Percentiles rank a stretch among this genome's conserved stretches.
Evolutionary conservation across 1,284 basidiomycete species (phyloP).

Genomic region (Coniferiporia weirii): DNA sequence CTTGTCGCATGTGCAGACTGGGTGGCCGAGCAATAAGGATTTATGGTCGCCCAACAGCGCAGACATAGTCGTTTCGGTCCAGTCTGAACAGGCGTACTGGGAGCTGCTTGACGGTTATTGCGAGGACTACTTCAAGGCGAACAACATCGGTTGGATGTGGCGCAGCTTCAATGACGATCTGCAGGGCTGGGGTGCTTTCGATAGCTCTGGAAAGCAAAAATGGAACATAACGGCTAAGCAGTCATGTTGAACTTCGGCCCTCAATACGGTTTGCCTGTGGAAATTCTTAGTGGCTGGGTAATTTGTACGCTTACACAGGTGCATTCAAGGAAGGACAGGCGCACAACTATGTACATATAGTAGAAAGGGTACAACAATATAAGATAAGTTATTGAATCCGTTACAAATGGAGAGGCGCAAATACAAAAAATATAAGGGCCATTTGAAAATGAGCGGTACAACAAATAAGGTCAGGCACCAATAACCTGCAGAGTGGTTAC

Average conservation of each 20-base stretch:
- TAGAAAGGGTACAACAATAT: too few species aligned
- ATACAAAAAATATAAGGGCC: neutral
- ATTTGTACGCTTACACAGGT: too few species aligned
- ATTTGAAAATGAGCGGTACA: neutral
- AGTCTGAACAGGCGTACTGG: constrained; percentile 18
- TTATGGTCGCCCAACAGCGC: constrained; percentile 18
- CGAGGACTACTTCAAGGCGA: constrained; percentile 15
- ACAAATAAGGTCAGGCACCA: neutral
- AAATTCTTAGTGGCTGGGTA: too few species aligned
- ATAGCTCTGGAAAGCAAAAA: too few species aligned
- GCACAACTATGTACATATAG: too few species aligned
- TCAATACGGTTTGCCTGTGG: too few species aligned
- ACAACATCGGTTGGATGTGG: constrained; percentile 19
- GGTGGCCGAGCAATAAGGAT: constrained; percentile 21
- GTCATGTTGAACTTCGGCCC: too few species aligned
- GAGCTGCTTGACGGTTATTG: constrained; percentile 19
- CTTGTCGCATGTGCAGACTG: constrained; percentile 7
- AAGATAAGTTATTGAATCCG: too few species aligned
- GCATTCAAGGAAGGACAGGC: too few species aligned
- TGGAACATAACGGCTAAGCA: too few species aligned
- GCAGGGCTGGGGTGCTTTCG: constrained; percentile 4
- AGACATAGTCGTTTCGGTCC: constrained; percentile 16
- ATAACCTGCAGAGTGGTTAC: neutral
- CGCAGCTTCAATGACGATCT: constrained; percentile 14
- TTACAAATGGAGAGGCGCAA: too few species aligned